Percentiles rank a stretch among this genome's conserved stretches.
Conservation (phyloP, 2,329 filamentous ascomycete species). For the Phialocephala subalpina region DNA sequence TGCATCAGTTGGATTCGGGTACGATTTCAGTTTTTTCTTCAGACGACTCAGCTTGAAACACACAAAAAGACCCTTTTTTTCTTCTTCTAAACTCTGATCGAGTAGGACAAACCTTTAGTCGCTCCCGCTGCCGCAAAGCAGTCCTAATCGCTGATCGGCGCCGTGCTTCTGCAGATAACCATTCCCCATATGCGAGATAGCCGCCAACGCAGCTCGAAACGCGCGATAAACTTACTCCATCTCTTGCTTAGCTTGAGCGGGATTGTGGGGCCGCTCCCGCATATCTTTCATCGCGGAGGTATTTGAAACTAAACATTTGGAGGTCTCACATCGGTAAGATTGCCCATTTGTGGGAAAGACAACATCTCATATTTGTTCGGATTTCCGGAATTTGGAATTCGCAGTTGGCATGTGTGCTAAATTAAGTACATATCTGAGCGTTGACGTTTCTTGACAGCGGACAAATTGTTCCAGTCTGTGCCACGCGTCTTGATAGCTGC, state of each 20-base stretch:
- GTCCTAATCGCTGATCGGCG: neutral
- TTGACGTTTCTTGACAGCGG: conserved; percentile 1
- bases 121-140: neutral
- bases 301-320: neutral
- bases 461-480: neutral
- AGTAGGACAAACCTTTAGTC: neutral
- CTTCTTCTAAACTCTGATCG: neutral
- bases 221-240: neutral
- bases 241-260: neutral
- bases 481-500: neutral
- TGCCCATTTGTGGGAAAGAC: neutral
- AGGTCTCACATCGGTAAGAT: neutral
- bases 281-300: neutral
- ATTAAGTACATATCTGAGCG: neutral
- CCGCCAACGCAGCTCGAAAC: conserved; percentile 3
- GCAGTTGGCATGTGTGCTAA: neutral
- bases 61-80: neutral
- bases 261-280: conserved; percentile 9
- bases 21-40: neutral
- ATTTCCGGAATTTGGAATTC: neutral
- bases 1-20: conserved; percentile 4
- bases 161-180: neutral
- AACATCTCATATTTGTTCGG: conserved; percentile 2
- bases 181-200: conserved; percentile 10
- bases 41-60: neutral